These are phyloP conservation scores for Oemleria cerasiformis DNA, from an alignment of 306 rosid genomes.

Conservation along the genomic window DNA sequence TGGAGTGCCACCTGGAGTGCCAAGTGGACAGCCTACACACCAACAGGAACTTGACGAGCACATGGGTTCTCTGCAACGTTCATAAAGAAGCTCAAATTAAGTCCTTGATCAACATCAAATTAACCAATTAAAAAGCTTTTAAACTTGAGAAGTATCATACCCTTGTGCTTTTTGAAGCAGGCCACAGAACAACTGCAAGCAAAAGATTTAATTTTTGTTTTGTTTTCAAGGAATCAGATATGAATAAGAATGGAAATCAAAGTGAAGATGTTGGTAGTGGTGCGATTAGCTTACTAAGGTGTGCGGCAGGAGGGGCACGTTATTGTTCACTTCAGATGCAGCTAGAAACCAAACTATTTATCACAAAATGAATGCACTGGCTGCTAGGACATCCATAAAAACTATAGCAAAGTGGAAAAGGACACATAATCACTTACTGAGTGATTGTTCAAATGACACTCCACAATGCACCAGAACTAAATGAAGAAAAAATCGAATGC, in stretches of 20 bases:
- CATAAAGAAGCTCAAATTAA: conserved; percentile 24
- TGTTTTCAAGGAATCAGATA: background rate
- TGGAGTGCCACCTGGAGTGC: too few relatives aligned
- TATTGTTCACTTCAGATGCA: background rate
- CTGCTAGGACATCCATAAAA: background rate
- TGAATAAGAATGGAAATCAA: background rate
- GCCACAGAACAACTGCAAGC: conserved; percentile 60
- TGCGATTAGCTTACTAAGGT: conserved; percentile 56
- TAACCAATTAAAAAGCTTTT: background rate
- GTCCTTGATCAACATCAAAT: conserved; percentile 1
- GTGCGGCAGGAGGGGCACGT: conserved; percentile 70
- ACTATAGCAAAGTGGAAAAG: background rate
- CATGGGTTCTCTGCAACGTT: conserved; percentile 61
- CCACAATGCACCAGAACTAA: background rate
- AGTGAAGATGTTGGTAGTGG: background rate
- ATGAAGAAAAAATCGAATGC: background rate
- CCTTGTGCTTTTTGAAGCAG: conserved; percentile 90
- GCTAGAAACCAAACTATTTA: background rate
- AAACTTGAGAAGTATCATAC: conserved; percentile 26
- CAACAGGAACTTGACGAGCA: conserved; percentile 26
- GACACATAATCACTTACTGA: background rate
- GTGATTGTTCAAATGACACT: background rate
- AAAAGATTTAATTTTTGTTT: background rate
- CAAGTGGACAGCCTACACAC: too few relatives aligned
- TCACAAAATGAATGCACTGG: background rate